Evolutionary conservation across 2,329 filamentous ascomycete species (phyloP).

Genomic region (Cladophialophora exuberans): DNA sequence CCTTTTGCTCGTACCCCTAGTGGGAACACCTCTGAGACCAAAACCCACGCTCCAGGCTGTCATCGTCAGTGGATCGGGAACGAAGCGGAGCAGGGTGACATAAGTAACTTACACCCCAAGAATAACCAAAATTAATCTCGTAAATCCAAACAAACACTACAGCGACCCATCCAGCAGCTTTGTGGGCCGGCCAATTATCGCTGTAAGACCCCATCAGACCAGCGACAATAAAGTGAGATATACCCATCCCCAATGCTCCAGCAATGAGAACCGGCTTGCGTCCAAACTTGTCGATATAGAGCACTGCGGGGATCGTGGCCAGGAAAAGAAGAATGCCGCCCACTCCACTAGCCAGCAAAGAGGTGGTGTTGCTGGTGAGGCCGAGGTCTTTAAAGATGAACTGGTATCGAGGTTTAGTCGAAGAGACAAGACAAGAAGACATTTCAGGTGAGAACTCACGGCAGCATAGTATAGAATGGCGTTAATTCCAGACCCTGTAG

Average conservation of each 20-base stretch:
- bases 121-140: slow-evolving; percentile 66
- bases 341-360: slow-evolving; percentile 43
- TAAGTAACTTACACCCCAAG: too few relatives aligned
- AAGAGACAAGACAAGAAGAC: not conserved
- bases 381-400: slow-evolving; percentile 42
- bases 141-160: slow-evolving; percentile 67
- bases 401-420: too few relatives aligned
- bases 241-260: slow-evolving; percentile 70
- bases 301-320: slow-evolving; percentile 42
- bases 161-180: slow-evolving; percentile 69
- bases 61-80: too few relatives aligned
- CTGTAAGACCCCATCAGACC: slow-evolving; percentile 67
- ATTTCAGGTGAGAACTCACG: too few relatives aligned
- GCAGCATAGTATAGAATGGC: too few relatives aligned
- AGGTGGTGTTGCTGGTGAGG: slow-evolving; percentile 40
- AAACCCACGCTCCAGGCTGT: slow-evolving; percentile 44
- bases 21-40: slow-evolving; percentile 46
- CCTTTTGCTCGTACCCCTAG: slow-evolving; percentile 36
- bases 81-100: not conserved
- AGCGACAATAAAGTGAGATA: slow-evolving; percentile 72
- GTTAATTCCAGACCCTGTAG: too few relatives aligned
- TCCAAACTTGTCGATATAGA: slow-evolving; percentile 45
- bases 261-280: slow-evolving; percentile 43
- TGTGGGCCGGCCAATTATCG: slow-evolving; percentile 58
- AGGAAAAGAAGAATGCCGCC: slow-evolving; percentile 43